Evolutionary conservation across 2,329 filamentous ascomycete species (phyloP).

Genomic region (Nigrograna mackinnonii): DNA sequence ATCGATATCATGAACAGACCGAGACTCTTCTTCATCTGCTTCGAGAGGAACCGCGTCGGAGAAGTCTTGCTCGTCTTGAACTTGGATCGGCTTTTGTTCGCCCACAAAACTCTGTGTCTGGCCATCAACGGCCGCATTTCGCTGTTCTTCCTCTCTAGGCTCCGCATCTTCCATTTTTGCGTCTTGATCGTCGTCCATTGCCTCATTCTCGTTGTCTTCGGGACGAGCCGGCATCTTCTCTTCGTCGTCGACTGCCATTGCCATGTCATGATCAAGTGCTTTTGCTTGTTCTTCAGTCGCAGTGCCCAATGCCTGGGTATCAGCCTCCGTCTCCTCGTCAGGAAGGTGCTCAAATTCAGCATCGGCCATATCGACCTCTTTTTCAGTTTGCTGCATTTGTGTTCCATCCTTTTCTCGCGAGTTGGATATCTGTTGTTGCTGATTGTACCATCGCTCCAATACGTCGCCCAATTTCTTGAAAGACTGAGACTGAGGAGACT

Average conservation of each 20-base stretch:
- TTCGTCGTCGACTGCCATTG: conserved; percentile 69
- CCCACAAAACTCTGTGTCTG: conserved; percentile 50
- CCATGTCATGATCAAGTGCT: conserved; percentile 86
- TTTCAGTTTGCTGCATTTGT: conserved; percentile 50
- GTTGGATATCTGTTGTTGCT: conserved; percentile 75
- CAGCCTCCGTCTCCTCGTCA: conserved; percentile 78
- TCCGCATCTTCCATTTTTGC: conserved; percentile 50
- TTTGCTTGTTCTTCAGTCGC: conserved; percentile 86
- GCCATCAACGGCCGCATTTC: conserved; percentile 31
- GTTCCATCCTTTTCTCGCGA: conserved; percentile 53
- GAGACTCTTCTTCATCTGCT: conserved; percentile 38
- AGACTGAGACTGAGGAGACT: conserved; percentile 61
- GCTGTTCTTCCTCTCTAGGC: conserved; percentile 29
- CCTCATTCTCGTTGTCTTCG: conserved; percentile 37
- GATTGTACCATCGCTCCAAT: conserved; percentile 88
- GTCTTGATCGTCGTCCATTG: conserved; percentile 45
- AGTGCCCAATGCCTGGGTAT: conserved; percentile 88
- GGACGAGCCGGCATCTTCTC: conserved; percentile 36
- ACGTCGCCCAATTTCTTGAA: conserved; percentile 96
- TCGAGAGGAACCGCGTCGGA: conserved; percentile 36
- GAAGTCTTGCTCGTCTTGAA: conserved; percentile 43
- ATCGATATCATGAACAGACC: conserved; percentile 48
- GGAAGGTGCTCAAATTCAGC: conserved; percentile 93
- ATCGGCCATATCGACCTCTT: conserved; percentile 72
- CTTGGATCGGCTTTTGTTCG: conserved; percentile 40